A percentile compares a stretch with the other conserved stretches of the same genome.
phyloP scores from a whole-genome alignment of 208 protist species.

The Trypanosoma lewisi region DNA sequence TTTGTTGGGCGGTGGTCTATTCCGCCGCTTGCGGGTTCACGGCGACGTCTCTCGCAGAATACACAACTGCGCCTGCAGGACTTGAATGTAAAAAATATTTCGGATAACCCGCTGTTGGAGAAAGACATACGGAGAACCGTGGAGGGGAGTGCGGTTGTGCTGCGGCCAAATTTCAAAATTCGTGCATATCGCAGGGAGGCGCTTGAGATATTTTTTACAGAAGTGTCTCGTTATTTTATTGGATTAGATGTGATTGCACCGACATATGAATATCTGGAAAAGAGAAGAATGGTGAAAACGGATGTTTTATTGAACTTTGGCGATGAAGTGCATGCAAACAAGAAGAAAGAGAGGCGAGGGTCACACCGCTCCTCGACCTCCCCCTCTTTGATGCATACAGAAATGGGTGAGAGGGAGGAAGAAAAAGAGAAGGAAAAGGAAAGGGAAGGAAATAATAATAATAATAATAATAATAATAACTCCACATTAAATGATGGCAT shows the following conservation, averaged over 20 bases:
- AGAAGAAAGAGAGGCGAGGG: conserved; percentile 1
- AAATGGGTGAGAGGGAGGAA: too few relatives aligned
- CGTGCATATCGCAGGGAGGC: conserved; percentile 76
- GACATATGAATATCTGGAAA: conserved; percentile 79
- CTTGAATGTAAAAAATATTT: neutral
- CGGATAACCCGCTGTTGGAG: neutral
- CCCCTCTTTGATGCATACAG: too few relatives aligned
- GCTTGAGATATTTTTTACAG: conserved; percentile 76
- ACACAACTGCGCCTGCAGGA: neutral
- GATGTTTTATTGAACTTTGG: conserved; percentile 76
- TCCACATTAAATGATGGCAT: too few relatives aligned
- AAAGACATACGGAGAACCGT: neutral
- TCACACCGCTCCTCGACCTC: too few relatives aligned
- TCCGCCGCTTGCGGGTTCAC: neutral
- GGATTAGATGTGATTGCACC: conserved; percentile 70
- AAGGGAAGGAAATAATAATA: too few relatives aligned
- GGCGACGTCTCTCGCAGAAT: neutral
- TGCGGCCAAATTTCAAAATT: conserved; percentile 76
- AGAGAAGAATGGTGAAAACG: conserved; percentile 32
- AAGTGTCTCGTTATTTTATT: conserved; percentile 76
- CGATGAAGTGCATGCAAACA: conserved; percentile 3
- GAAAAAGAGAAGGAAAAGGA: too few relatives aligned
- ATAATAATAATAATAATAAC: too few relatives aligned
- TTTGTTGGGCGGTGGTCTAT: conserved; percentile 46
- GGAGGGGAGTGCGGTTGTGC: conserved; percentile 21